A percentile compares a stretch with the other conserved stretches of the same genome.
phyloP scores from a whole-genome alignment of 305 asterid genomes.

The Solanum aculeatissimum region DNA sequence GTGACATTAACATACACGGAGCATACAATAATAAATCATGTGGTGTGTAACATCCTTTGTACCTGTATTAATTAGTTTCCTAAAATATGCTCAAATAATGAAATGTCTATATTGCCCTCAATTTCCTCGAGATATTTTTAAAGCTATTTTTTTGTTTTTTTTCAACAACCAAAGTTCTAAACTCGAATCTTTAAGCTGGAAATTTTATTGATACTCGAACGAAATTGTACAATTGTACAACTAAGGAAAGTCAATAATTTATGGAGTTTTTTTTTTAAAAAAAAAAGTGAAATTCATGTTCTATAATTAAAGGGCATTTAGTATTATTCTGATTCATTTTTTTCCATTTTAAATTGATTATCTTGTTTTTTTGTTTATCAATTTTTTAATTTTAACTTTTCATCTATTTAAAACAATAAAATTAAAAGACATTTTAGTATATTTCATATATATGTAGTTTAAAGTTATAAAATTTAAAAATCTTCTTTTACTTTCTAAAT shows the following conservation, averaged over 20 bases:
- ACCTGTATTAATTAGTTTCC: not conserved
- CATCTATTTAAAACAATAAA: not conserved
- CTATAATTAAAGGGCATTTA: too few relatives aligned
- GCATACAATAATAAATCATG: constrained; percentile 17
- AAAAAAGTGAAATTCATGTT: too few relatives aligned
- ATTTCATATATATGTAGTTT: not conserved
- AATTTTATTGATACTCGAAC: not conserved
- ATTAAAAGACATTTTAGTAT: not conserved
- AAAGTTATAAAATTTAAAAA: not conserved
- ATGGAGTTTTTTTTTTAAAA: not conserved
- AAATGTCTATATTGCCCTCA: not conserved
- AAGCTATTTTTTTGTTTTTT: not conserved
- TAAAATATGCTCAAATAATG: not conserved
- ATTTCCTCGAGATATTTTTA: not conserved
- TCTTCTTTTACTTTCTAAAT: rapidly evolving
- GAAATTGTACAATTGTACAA: not conserved
- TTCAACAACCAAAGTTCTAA: not conserved
- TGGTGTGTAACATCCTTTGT: constrained; percentile 1
- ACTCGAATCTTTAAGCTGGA: not conserved
- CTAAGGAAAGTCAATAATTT: not conserved
- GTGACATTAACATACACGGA: constrained; percentile 5
- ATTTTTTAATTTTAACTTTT: not conserved
- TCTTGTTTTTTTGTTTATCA: not conserved
- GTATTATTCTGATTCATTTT: not conserved
- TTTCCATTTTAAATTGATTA: too few relatives aligned